Percentiles rank a stretch among this genome's conserved stretches.
Conservation (phyloP, 352 stramenopile species). For the Pythium coloratum region DNA sequence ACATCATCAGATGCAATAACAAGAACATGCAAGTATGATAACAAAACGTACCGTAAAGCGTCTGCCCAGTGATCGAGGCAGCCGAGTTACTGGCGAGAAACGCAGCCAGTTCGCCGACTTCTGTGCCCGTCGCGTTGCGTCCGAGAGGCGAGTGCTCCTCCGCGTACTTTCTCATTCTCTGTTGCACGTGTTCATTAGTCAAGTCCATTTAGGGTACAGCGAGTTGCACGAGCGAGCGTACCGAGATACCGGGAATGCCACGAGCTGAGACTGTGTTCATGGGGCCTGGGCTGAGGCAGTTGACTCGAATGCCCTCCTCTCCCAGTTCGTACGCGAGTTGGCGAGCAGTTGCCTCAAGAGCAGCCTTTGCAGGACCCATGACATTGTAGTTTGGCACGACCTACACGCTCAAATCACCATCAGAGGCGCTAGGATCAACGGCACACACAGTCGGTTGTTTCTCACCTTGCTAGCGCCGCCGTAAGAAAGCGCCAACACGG, state of each 20-base stretch:
- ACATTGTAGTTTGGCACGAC: conserved; percentile 91
- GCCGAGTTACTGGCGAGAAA: conserved; percentile 82
- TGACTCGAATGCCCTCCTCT: conserved; percentile 80
- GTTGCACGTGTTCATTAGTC: neutral
- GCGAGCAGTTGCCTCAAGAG: conserved; percentile 80
- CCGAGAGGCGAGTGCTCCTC: conserved; percentile 61
- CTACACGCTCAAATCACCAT: conserved; percentile 15
- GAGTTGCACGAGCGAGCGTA: conserved; percentile 21
- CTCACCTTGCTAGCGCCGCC: conserved; percentile 64
- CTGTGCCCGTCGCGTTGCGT: conserved; percentile 62
- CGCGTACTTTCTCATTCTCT: conserved; percentile 84
- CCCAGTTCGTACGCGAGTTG: conserved; percentile 85
- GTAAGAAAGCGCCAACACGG: conserved; percentile 88
- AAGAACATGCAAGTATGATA: neutral
- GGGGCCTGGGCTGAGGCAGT: conserved; percentile 88
- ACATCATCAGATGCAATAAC: conserved; percentile 10
- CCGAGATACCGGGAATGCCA: conserved; percentile 88
- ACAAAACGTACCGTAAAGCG: conserved; percentile 69
- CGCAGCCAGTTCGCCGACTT: conserved; percentile 78
- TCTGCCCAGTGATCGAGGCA: conserved; percentile 87
- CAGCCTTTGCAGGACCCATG: conserved; percentile 92
- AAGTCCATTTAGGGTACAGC: neutral
- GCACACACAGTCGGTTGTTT: neutral
- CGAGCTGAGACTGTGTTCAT: conserved; percentile 90
- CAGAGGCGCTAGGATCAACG: neutral